Evolutionary conservation across 805 yeast species (phyloP), one percentile per base, ranked within the genome.

Genomic region (Candida awuae): DNA sequence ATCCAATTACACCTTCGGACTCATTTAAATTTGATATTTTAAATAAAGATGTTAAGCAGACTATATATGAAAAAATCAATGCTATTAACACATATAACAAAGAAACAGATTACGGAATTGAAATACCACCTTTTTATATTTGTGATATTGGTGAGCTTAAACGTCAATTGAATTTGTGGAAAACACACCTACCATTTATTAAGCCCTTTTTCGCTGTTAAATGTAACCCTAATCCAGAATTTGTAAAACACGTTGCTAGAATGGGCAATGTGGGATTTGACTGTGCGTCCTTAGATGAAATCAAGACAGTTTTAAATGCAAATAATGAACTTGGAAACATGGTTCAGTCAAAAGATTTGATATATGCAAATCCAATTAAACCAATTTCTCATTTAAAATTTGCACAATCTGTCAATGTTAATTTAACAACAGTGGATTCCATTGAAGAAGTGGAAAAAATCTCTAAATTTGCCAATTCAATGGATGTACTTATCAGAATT

Each of bases 281-380:
- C 59, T 90, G 98, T 65, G 97, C 97, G 5, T 84, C 95, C 17
- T 77, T 80, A 54, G 71, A 71, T 46, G 98, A 90, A 63, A 85
- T 90, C 52, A 80, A 79, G 39, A 63, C 65, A 32, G 71, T 85
- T 37, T 65, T 85, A 46, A 54, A 61, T 13, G 39, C 43, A 1
- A 16, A 31, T 20, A 18, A 39, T 8, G 35, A 35, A 13, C 12
- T 32, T 5, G 32, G 29, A 3, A 12, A 15, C 54, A 80, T 43
- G 90, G 90, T 7, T 35, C 64, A 65, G 45, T 73, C 94, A 8
- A 58, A 67, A 10, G 68, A 83, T 47, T 82, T 90, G 53, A 73
- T 92, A 40, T 90, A 85, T 61, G 97, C 97, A 13, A 86, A 90
- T 54, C 96, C 98, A 10, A 84, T 96, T 62, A 90, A 90, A 63